phyloP scores from a whole-genome alignment of 257 asterid genomes.

The Solanum medicagineum region DNA sequence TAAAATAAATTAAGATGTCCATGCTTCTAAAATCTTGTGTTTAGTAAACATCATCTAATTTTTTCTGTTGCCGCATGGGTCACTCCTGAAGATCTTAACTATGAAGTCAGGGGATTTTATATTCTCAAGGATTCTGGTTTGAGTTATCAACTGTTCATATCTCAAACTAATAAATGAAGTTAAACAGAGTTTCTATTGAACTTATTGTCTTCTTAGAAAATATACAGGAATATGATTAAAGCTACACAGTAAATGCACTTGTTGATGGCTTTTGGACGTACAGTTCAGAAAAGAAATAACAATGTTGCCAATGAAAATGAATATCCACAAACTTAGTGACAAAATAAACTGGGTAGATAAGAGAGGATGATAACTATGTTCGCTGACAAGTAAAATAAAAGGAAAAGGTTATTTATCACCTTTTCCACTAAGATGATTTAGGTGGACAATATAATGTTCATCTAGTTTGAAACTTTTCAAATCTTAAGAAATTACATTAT shows the following conservation, averaged over 20 bases:
- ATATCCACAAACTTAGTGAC: not conserved
- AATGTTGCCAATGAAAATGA: not conserved
- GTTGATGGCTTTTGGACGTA: not conserved
- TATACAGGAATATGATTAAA: not conserved
- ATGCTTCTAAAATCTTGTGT: not conserved
- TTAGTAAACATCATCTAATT: not conserved
- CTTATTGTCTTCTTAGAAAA: not conserved
- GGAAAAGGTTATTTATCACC: not conserved
- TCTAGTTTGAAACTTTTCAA: not conserved
- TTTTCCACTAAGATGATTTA: not conserved
- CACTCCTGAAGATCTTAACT: slow-evolving; percentile 95
- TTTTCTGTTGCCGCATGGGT: slow-evolving; percentile 45
- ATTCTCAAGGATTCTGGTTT: slow-evolving; percentile 83
- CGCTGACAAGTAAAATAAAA: not conserved
- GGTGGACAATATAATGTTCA: not conserved
- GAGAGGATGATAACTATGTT: not conserved
- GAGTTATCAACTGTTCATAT: not conserved
- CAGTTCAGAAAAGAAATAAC: not conserved
- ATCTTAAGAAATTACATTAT: not conserved
- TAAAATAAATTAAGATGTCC: not conserved
- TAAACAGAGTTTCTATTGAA: not conserved
- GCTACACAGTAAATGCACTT: not conserved
- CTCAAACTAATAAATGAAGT: not conserved
- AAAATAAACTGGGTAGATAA: not conserved
- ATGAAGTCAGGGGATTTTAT: slow-evolving; percentile 92